A percentile compares a stretch with the other conserved stretches of the same genome.
phyloP scores from a whole-genome alignment of 1,284 basidiomycete genomes.

The Taiwanofungus camphoratus region DNA sequence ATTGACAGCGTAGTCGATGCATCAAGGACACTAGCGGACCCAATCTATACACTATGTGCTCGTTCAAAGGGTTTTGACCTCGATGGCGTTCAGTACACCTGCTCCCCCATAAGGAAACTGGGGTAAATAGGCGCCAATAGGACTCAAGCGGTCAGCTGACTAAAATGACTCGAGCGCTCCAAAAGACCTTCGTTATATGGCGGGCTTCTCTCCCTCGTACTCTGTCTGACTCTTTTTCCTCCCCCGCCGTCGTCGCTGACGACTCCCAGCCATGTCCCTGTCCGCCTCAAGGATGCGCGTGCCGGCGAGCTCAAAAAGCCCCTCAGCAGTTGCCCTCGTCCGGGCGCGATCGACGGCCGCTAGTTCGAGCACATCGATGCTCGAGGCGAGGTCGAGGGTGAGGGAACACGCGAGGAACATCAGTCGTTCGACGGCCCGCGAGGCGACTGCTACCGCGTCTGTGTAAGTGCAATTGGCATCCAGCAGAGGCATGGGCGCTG shows the following conservation, averaged over 20 bases:
- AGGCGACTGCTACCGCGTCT: constrained; percentile 54
- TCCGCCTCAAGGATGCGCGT: constrained; percentile 36
- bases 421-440: constrained; percentile 55
- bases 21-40: too few relatives aligned
- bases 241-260: constrained; percentile 7
- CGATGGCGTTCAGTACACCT: background rate
- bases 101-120: background rate
- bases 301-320: constrained; percentile 37
- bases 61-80: too few relatives aligned
- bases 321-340: constrained; percentile 33
- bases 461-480: constrained; percentile 32
- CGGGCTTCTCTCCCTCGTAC: constrained; percentile 4
- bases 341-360: constrained; percentile 50
- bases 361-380: constrained; percentile 39
- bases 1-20: too few relatives aligned
- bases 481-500: constrained; percentile 6
- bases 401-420: constrained; percentile 61
- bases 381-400: constrained; percentile 70
- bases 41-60: too few relatives aligned
- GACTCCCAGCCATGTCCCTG: constrained; percentile 17
- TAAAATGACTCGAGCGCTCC: constrained; percentile 3
- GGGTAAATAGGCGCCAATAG: background rate
- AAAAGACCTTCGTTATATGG: background rate
- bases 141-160: constrained; percentile 7
- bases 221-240: constrained; percentile 12